Conservation (phyloP, 352 stramenopile genomes). For the Blastocystis sp. region DNA sequence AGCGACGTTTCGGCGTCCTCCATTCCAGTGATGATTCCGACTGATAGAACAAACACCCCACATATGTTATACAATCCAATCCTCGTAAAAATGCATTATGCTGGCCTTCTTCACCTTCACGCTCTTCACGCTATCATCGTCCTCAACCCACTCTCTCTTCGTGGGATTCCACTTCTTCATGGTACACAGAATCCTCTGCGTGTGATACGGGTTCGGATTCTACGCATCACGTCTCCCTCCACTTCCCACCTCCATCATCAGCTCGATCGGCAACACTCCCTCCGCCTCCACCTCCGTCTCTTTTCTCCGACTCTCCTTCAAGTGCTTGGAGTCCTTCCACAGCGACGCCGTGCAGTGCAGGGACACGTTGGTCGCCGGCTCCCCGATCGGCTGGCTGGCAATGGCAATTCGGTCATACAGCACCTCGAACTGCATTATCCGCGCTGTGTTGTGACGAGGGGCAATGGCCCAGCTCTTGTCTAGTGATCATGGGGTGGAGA, state of each 20-base stretch:
- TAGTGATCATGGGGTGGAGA: neutral
- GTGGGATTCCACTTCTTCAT: constrained; percentile 1
- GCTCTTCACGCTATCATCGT: neutral
- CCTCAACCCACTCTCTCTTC: neutral
- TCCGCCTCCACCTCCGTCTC: too few relatives aligned
- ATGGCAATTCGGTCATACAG: neutral
- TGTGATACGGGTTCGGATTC: too few relatives aligned
- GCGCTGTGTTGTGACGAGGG: neutral
- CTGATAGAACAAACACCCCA: too few relatives aligned
- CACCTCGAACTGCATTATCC: neutral
- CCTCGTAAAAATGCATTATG: neutral
- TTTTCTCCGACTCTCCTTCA: too few relatives aligned
- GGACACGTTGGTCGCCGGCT: neutral
- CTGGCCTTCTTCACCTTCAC: neutral
- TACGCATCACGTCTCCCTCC: too few relatives aligned
- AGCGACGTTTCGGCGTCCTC: neutral
- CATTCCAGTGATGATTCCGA: neutral
- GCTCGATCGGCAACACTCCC: too few relatives aligned
- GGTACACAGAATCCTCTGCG: neutral
- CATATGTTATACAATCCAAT: neutral
- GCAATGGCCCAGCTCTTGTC: constrained; percentile 14
- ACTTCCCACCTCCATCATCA: too few relatives aligned
- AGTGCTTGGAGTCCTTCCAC: too few relatives aligned
- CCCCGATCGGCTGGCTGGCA: neutral
- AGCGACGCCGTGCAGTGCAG: too few relatives aligned